Evolutionary conservation across 805 yeast species (phyloP), one percentile per base, ranked within the genome.

Genomic region (Limtongozyma cylindracea): DNA sequence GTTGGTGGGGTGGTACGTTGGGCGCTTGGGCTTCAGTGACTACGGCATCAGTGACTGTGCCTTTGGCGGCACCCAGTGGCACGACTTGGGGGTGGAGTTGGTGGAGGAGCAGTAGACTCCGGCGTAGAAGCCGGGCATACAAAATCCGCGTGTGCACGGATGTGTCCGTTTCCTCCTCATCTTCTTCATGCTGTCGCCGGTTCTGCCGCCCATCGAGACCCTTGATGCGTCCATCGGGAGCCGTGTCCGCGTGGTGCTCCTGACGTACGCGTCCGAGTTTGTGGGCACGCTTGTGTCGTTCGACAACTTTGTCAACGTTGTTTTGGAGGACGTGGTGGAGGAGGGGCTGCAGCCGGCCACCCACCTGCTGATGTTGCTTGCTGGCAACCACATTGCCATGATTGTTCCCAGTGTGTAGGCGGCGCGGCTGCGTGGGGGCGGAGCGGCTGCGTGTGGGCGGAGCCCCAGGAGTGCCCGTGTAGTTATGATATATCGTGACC

Each of bases 261-360:
- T 77, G 47, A 38, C 57, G 20, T 50, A 45, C 28, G 52, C 56
- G 26, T 64, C 64, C 39, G 95, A 82, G 40, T 88, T 78, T 39
- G 57, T 61, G n/a, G 98, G 98, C 2, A 76, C 67, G 4, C 52
- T 88, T 23, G 61, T 72, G 14, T 96, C 96, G 1, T 84, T 84
- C 43, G 98, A 88, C 41, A 96, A 88, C 44, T 84, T 71, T 35
- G 95, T 88, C 27, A 88, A 77, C 39, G 66, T 82, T 44, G 91
- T 88, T 8, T 54, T 88, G 23, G 74, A 73, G 33, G 69, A 82
- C 33, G 95, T 72, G 17, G 56, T 57, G 6, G 92, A 76, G 24
- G 54, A 53, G 17, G 57, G 56, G 4, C 37, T 41, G 25, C 45
- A 51, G 19, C 53, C 48, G 16, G 53, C 50, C 11, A 53, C 61